phyloP scores from a whole-genome alignment of 2,329 filamentous ascomycete genomes.

The Penicillium freii region DNA sequence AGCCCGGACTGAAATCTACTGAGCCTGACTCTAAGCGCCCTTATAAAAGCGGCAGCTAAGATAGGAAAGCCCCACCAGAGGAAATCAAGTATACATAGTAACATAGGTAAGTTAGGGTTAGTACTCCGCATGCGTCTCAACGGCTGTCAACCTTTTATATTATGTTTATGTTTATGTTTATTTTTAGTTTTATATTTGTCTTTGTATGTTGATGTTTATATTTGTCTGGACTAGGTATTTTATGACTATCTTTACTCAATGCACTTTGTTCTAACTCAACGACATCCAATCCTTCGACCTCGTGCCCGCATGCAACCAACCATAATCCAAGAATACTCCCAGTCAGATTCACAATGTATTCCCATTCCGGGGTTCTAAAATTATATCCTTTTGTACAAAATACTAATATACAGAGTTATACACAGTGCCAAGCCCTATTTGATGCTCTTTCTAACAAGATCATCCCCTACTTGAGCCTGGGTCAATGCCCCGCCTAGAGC shows the following conservation, averaged over 20 bases:
- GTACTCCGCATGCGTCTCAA: neutral
- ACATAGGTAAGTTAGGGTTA: no score
- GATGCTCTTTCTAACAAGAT: neutral
- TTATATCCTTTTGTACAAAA: neutral
- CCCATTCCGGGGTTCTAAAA: neutral
- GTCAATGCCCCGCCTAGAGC: conserved; percentile 33
- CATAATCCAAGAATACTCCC: neutral
- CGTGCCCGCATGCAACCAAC: conserved; percentile 9
- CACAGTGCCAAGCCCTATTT: neutral
- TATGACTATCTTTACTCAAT: neutral
- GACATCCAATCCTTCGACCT: conserved; percentile 15
- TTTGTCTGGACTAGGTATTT: neutral
- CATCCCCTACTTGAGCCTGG: conserved; percentile 20
- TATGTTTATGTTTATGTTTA: neutral
- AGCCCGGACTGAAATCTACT: no score
- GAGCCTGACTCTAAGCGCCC: no score
- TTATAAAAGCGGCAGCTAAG: no score
- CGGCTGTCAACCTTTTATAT: neutral
- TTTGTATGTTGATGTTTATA: neutral
- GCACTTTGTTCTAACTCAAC: neutral
- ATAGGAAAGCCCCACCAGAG: no score
- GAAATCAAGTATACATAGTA: no score
- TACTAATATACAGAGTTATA: neutral
- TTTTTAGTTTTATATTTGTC: neutral
- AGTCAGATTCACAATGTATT: neutral